Evolutionary conservation across 2,329 filamentous ascomycete species (phyloP).

Genomic region (Aspergillus fijiensis): DNA sequence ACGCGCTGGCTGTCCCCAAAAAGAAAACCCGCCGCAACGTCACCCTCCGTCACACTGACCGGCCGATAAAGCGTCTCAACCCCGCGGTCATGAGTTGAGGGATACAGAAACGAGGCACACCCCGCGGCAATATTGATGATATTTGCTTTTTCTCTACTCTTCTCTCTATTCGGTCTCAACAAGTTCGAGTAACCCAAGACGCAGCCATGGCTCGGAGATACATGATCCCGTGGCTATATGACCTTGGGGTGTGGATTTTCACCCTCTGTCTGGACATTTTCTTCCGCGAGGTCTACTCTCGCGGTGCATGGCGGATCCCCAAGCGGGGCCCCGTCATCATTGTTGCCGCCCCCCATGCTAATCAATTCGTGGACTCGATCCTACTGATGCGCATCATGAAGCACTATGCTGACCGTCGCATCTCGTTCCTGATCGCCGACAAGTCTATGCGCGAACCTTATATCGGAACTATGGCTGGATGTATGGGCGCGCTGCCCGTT

Average conservation of each 20-base stretch:
- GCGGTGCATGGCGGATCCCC: conserved; percentile 93
- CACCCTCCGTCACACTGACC: conserved; percentile 1
- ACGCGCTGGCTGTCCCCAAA: neutral
- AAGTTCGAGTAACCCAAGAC: neutral
- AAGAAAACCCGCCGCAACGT: neutral
- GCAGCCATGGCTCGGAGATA: conserved; percentile 8
- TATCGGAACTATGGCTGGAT: conserved; percentile 80
- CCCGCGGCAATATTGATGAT: neutral
- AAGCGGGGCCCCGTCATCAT: conserved; percentile 86
- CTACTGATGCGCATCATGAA: conserved; percentile 89
- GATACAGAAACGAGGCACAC: neutral
- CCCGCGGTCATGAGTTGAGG: conserved; percentile 9
- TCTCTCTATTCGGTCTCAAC: neutral
- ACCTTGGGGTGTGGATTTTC: conserved; percentile 46
- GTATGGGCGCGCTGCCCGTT: conserved; percentile 89
- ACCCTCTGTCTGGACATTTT: conserved; percentile 85
- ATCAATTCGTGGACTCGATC: conserved; percentile 96
- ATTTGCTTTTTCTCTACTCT: neutral
- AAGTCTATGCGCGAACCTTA: conserved; percentile 90
- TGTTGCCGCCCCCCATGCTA: conserved; percentile 94
- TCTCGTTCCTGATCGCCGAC: conserved; percentile 89
- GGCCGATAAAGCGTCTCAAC: neutral
- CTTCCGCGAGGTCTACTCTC: conserved; percentile 94
- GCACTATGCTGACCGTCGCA: conserved; percentile 80
- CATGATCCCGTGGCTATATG: conserved; percentile 16